Percentiles rank a stretch among this genome's conserved stretches.
phyloP scores from a whole-genome alignment of 495 filamentous ascomycete species.

The Aspergillus heteromorphus region DNA sequence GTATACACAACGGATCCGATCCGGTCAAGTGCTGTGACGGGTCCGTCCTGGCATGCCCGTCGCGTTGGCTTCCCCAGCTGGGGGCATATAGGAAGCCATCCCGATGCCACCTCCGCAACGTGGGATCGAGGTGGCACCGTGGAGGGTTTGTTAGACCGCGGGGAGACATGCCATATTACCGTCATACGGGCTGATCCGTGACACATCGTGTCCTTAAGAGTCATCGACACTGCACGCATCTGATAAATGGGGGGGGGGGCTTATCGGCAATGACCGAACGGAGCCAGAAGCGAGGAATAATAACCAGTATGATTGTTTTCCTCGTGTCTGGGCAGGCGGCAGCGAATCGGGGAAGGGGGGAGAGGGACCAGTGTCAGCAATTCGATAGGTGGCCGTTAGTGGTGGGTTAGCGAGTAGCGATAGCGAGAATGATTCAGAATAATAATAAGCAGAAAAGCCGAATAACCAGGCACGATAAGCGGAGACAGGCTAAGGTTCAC shows the following conservation, averaged over 20 bases:
- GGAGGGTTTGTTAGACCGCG: too few relatives aligned
- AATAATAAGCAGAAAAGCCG: neutral
- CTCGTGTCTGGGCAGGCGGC: neutral
- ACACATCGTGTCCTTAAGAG: neutral
- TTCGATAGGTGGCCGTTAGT: neutral
- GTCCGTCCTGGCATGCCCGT: neutral
- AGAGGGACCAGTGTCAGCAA: neutral
- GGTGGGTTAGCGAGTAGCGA: neutral
- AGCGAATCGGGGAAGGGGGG: neutral
- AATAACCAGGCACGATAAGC: neutral
- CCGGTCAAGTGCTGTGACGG: neutral
- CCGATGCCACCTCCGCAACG: neutral
- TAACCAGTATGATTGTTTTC: neutral
- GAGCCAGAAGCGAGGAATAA: too few relatives aligned
- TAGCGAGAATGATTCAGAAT: neutral
- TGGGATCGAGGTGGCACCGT: neutral
- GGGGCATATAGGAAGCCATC: neutral
- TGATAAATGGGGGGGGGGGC: conserved; percentile 2
- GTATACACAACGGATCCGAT: neutral
- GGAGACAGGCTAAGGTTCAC: neutral
- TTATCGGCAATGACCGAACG: neutral
- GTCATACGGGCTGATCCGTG: neutral
- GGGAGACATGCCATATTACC: too few relatives aligned
- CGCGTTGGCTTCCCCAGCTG: neutral
- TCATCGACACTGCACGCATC: conserved; percentile 6